Evolutionary conservation across 2,329 filamentous ascomycete species (phyloP).

Genomic region (Beauveria medogensis): DNA sequence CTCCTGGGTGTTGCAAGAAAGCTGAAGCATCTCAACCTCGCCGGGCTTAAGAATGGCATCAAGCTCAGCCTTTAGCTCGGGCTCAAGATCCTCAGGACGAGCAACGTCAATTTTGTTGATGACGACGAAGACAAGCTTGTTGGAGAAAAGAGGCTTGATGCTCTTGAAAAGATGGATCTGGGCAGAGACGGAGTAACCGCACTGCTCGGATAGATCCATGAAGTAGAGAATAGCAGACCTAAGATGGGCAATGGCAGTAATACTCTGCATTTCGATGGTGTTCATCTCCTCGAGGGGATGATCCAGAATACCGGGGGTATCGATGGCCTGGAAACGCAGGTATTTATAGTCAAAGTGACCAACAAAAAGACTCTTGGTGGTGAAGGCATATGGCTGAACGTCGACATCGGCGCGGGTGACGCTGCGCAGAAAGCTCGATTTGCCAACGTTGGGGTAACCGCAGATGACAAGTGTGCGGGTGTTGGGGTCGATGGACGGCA

Average conservation of each 20-base stretch:
- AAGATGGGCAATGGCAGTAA: slow-evolving; percentile 94
- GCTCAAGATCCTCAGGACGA: slow-evolving; percentile 77
- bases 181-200: slow-evolving; percentile 84
- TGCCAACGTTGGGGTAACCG: slow-evolving; percentile 96
- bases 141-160: slow-evolving; percentile 93
- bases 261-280: slow-evolving; percentile 97
- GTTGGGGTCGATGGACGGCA: slow-evolving; percentile 97
- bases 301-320: slow-evolving; percentile 96
- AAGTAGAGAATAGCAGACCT: slow-evolving; percentile 94
- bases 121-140: slow-evolving; percentile 94
- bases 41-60: slow-evolving; percentile 74
- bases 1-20: slow-evolving; percentile 92
- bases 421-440: slow-evolving; percentile 89
- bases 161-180: slow-evolving; percentile 94
- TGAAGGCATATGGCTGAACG: slow-evolving; percentile 96
- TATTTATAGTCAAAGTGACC: slow-evolving; percentile 94
- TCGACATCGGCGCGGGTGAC: slow-evolving; percentile 93
- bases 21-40: slow-evolving; percentile 85
- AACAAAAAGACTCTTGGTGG: slow-evolving; percentile 93
- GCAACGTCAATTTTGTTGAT: slow-evolving; percentile 97
- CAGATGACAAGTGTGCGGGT: slow-evolving; percentile 93
- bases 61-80: slow-evolving; percentile 68
- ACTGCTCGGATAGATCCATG: slow-evolving; percentile 96
- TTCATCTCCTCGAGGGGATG: slow-evolving; percentile 99
- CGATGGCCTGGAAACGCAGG: slow-evolving; percentile 63